These are phyloP conservation scores for Dendryphion nanum DNA, from an alignment of 2,329 filamentous ascomycete genomes.

Conservation along the genomic window DNA sequence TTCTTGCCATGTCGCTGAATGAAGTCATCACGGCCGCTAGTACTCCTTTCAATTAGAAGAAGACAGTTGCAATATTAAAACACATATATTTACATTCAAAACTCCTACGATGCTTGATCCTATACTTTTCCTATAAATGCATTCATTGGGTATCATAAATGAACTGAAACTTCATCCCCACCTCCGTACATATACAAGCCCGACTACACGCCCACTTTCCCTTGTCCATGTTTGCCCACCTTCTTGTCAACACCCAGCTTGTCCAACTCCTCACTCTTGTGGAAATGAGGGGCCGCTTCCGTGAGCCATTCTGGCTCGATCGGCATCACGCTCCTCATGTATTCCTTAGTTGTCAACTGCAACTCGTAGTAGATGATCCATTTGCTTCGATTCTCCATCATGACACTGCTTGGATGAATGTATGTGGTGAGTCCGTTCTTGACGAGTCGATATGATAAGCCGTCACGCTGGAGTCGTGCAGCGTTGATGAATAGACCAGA, in stretches of 20 bases:
- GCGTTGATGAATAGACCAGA: slow-evolving; percentile 95
- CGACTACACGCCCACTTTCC: slow-evolving; percentile 20
- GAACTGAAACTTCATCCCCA: no score
- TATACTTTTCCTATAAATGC: no score
- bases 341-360: slow-evolving; percentile 84
- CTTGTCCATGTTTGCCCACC: slow-evolving; percentile 41
- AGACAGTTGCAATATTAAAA: no score
- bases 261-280: slow-evolving; percentile 89
- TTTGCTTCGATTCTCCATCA: slow-evolving; percentile 77
- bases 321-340: slow-evolving; percentile 84
- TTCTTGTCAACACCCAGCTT: slow-evolving; percentile 74
- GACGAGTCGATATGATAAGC: slow-evolving; percentile 85
- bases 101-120: no score
- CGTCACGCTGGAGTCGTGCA: slow-evolving; percentile 76
- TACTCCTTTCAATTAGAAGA: no score
- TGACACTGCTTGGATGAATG: slow-evolving; percentile 82
- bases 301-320: slow-evolving; percentile 81
- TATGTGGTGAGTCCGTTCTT: slow-evolving; percentile 88
- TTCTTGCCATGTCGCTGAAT: no score
- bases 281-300: slow-evolving; percentile 90
- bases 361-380: slow-evolving; percentile 87
- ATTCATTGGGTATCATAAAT: no score
- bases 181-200: no score
- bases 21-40: no score
- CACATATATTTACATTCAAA: no score